These are phyloP conservation scores for Dianthus caryophyllus DNA, from an alignment of 148 eudicot genomes.

Conservation along the genomic window DNA sequence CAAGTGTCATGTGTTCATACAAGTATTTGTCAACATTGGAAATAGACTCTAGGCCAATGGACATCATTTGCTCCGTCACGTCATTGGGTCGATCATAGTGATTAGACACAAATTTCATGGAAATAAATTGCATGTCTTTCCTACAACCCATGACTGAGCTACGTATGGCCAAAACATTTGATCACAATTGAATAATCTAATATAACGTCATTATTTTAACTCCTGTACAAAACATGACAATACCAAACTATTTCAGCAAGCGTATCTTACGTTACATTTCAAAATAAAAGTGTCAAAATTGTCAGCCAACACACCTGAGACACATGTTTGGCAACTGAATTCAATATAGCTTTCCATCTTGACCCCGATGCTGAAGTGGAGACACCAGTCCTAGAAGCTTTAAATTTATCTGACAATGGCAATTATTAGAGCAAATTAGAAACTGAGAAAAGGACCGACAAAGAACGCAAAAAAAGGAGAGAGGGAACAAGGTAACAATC, in stretches of 20 bases:
- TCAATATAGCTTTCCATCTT: constrained; percentile 70
- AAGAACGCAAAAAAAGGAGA: neutral
- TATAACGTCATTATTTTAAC: neutral
- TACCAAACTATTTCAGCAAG: constrained; percentile 2
- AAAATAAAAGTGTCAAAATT: neutral
- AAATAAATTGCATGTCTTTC: neutral
- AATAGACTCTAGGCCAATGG: no score
- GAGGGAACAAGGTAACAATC: neutral
- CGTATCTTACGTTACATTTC: neutral
- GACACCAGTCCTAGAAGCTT: constrained; percentile 32
- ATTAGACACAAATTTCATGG: no score
- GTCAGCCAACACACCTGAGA: constrained; percentile 59
- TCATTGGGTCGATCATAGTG: no score
- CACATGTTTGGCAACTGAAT: constrained; percentile 84
- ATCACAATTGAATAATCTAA: constrained; percentile 1
- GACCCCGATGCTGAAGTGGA: constrained; percentile 46
- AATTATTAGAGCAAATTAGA: neutral
- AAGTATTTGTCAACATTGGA: no score
- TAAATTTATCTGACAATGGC: constrained; percentile 46
- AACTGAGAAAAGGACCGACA: neutral
- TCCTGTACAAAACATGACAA: neutral
- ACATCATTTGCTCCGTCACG: no score
- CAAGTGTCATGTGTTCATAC: no score
- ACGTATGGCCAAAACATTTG: neutral
- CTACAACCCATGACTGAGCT: no score